A percentile compares a stretch with the other conserved stretches of the same genome.
Evolutionary conservation across 768 basidiomycete species (phyloP).

Genomic region (Boletus insuetus): DNA sequence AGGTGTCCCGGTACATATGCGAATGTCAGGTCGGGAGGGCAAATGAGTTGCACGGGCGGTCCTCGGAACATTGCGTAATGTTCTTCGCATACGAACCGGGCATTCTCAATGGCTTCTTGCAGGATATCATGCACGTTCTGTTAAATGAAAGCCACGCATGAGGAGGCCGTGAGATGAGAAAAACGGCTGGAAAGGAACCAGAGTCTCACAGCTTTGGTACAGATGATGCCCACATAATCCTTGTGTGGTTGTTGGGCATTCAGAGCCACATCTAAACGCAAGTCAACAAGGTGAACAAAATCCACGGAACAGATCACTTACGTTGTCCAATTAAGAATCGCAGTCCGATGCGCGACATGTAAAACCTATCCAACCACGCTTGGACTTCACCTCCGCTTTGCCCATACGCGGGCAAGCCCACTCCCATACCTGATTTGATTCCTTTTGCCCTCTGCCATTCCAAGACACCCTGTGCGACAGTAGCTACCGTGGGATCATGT

Average conservation of each 20-base stretch:
- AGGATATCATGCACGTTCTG: conserved; percentile 95
- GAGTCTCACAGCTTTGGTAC: conserved; percentile 74
- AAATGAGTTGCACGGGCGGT: conserved; percentile 94
- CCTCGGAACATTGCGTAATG: conserved; percentile 95
- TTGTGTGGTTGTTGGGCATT: conserved; percentile 87
- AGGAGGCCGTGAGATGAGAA: not conserved
- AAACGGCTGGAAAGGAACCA: not conserved
- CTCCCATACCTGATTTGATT: conserved; percentile 25
- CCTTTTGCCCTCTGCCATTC: conserved; percentile 79
- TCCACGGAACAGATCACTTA: conserved; percentile 35
- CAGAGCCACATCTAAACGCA: conserved; percentile 74
- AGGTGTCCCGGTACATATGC: conserved; percentile 96
- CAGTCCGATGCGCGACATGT: conserved; percentile 92
- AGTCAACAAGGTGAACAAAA: not conserved
- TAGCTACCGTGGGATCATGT: conserved; percentile 97
- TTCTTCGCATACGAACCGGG: conserved; percentile 90
- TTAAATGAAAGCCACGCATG: not conserved
- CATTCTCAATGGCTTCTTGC: conserved; percentile 97
- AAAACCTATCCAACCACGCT: conserved; percentile 96
- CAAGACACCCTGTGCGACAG: conserved; percentile 91
- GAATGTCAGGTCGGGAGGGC: conserved; percentile 81
- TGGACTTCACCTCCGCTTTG: conserved; percentile 86
- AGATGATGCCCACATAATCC: conserved; percentile 96
- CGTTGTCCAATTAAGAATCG: conserved; percentile 96
- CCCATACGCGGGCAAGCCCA: conserved; percentile 35